These are phyloP conservation scores for Suhomyces terraborum DNA, from an alignment of 1,139 yeast species.

Conservation along the genomic window DNA sequence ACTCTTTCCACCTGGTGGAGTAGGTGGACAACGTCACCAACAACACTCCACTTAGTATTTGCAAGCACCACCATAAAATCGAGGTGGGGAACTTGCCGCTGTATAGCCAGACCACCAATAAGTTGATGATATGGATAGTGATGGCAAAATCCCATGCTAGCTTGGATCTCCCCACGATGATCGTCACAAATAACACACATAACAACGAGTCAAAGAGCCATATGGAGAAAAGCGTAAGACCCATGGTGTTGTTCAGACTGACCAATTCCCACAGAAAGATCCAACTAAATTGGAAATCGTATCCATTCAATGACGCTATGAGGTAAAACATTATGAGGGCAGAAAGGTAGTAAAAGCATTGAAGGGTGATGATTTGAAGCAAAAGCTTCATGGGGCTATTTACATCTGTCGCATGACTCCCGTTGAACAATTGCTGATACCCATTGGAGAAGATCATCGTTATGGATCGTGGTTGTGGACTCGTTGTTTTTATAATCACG, in stretches of 20 bases:
- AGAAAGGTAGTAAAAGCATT: slow-evolving; percentile 64
- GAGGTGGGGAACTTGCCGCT: slow-evolving; percentile 68
- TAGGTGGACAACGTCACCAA: slow-evolving; percentile 82
- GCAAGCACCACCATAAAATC: slow-evolving; percentile 83
- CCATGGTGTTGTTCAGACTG: slow-evolving; percentile 75
- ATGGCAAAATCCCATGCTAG: slow-evolving; percentile 95
- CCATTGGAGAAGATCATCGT: slow-evolving; percentile 22
- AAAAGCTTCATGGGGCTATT: slow-evolving; percentile 43
- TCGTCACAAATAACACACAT: slow-evolving; percentile 79
- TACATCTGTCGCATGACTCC: slow-evolving; percentile 29
- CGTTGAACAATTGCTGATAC: slow-evolving; percentile 30
- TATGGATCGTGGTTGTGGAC: slow-evolving; percentile 1
- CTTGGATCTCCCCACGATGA: slow-evolving; percentile 89
- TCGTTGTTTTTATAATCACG: background rate
- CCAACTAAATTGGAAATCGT: slow-evolving; percentile 63
- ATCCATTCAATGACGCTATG: slow-evolving; percentile 62
- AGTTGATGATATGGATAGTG: slow-evolving; percentile 80
- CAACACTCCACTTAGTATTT: slow-evolving; percentile 63
- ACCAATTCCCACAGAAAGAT: slow-evolving; percentile 83
- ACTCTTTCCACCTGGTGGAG: slow-evolving; percentile 84
- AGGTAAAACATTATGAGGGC: slow-evolving; percentile 60
- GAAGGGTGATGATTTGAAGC: slow-evolving; percentile 63
- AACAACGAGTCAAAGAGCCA: slow-evolving; percentile 82
- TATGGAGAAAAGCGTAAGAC: slow-evolving; percentile 66
- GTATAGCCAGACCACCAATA: slow-evolving; percentile 67